phyloP scores from a whole-genome alignment of 495 filamentous ascomycete genomes.

The Annulohypoxylon moriforme region DNA sequence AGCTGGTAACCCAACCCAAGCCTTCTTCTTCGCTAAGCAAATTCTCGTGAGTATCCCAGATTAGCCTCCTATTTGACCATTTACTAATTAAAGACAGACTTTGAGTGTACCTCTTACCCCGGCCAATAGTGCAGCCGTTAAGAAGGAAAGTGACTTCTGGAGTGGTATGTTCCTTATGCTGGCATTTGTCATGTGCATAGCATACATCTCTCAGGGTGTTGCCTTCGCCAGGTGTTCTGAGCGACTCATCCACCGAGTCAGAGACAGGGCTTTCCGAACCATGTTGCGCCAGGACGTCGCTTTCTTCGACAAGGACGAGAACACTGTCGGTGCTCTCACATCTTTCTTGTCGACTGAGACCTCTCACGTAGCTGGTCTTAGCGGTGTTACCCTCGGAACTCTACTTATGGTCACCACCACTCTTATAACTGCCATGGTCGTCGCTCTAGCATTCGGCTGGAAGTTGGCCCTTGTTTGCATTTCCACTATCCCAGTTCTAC shows the following conservation, averaged over 20 bases:
- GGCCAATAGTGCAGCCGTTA: slow-evolving; percentile 56
- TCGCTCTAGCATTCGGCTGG: slow-evolving; percentile 83
- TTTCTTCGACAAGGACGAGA: slow-evolving; percentile 89
- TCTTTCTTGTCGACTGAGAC: slow-evolving; percentile 88
- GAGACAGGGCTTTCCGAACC: slow-evolving; percentile 81
- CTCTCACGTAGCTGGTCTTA: slow-evolving; percentile 83
- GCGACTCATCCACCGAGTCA: slow-evolving; percentile 80
- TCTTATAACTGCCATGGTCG: slow-evolving; percentile 71
- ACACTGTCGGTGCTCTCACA: slow-evolving; percentile 84
- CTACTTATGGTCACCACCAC: slow-evolving; percentile 81
- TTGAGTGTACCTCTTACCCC: slow-evolving; percentile 53
- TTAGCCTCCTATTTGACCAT: not conserved
- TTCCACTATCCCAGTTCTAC: slow-evolving; percentile 78
- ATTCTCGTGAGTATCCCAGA: slow-evolving; percentile 64
- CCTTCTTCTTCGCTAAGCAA: slow-evolving; percentile 90
- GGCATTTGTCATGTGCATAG: slow-evolving; percentile 79
- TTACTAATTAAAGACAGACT: slow-evolving; percentile 42
- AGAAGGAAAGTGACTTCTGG: slow-evolving; percentile 86
- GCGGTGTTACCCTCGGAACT: slow-evolving; percentile 85
- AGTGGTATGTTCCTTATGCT: slow-evolving; percentile 93
- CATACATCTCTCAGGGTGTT: slow-evolving; percentile 74
- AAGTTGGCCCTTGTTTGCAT: slow-evolving; percentile 89
- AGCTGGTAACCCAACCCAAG: slow-evolving; percentile 84
- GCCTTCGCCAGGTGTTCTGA: slow-evolving; percentile 88
- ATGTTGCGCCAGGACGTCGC: slow-evolving; percentile 94